Evolutionary conservation across 371 early-diverging fungal genomes (phyloP), one percentile per base, ranked within the genome.

Genomic region (Mortierella sp.): DNA sequence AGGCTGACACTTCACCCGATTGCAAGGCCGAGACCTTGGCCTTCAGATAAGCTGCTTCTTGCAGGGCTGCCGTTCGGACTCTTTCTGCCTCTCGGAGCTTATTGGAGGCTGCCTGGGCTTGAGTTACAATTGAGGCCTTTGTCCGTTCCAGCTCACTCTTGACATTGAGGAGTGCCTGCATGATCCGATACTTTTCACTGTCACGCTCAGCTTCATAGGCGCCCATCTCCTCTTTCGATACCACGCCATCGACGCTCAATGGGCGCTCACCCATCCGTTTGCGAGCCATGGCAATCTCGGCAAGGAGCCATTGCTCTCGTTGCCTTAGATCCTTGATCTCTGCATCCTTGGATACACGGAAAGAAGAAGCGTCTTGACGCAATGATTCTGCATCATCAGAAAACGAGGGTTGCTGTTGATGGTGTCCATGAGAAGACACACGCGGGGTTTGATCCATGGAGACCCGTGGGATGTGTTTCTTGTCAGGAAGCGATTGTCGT

Each of bases 21-120:
- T 60, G 74, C 57, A 57, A 75, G 15, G 72, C 86, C 64, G 57
- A 82, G 48, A 62, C 83, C 82, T 88, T 88, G 14, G 84, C 83
- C 62, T 87, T 87, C 57, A 87, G 83, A 30, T 88, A 88, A 0
- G 87, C 89, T 0, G 89, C 87, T 50, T 88, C 89, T 62, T 88
- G 87, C 29, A 88, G 68, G 0, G 89, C 89, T 9, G 87, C 87
- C 0, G 86, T 85, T 11, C 87, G 82, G 66, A 86, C 81, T n/a
- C 84, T 75, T 66, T 88, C 89, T 4, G 87, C 86, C 53, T 87
- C 85, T 9, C 65, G 60, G 7, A 87, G 74, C 53, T 84, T 85
- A 45, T 84, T 80, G 11, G 87, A 86, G 25, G 86, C 83, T 4
- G 68, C 59, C 23, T 77, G 77, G 3, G 77, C 77, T 44, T 77